Evolutionary conservation across 2,329 filamentous ascomycete species (phyloP), one percentile per base, ranked within the genome.

Genomic region (Talaromyces sp.): DNA sequence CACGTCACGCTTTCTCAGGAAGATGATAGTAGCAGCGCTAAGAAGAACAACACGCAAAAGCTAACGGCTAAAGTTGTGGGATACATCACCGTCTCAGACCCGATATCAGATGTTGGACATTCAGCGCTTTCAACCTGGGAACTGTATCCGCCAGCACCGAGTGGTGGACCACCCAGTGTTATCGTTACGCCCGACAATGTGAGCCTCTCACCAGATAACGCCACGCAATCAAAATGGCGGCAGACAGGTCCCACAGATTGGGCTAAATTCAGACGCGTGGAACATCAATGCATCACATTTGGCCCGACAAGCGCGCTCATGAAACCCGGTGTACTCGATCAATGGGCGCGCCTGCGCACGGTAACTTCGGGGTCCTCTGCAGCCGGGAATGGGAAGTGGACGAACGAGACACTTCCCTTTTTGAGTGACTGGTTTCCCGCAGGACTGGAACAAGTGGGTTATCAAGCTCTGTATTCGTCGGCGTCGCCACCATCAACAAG

Each of bases 401-500:
- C 85, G 1, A 84, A 90, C 69, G 83, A 84, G 3, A 81, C 83
- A 1, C 78, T 93, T 1, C 89, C 86, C 0, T 92, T 86, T 70
- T 79, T 92, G 7, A 82, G 83, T 19, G 91, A 94, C 74, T 86
- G 87, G 73, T 91, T 89, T 69, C 89, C 89, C 15, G 87, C 91
- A 74, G 75, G 77, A 39, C 72, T 78, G 64, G 77, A 73, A 72
- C 71, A 60, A 7, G 5, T 66, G 8, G 63, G 54, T n/a, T 17
- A 65, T 78, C 74, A 72, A 31, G 35, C 73, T 61, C 65, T 69
- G 0, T 25, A 33, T 60, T 68, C 66, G 35, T 69, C 41, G 74
- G 80, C 67, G 64, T 74, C 61, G 65, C 73, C 37, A 68, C 2
- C 56, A 8, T 27, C 56, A 70, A 71, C 52, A 9, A 57, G n/a